Conservation (phyloP, 768 basidiomycete species). For the Termitomyces bulborhizus region DNA sequence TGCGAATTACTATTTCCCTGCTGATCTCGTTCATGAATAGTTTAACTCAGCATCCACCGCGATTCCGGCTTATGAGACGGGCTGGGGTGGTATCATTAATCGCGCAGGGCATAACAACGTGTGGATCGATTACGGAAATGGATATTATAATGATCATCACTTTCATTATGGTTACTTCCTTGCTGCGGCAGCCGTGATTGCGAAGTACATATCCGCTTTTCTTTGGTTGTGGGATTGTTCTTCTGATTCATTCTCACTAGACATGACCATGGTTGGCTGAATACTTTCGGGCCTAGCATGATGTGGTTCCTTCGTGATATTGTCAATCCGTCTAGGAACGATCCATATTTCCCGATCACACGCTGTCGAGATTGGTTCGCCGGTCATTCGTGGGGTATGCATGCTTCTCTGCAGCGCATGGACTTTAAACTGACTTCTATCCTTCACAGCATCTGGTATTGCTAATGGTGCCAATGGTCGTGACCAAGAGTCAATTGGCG, state of each 20-base stretch:
- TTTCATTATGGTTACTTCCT: slow-evolving; percentile 31
- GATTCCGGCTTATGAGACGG: slow-evolving; percentile 26
- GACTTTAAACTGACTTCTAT: neutral
- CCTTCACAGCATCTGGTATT: slow-evolving; percentile 24
- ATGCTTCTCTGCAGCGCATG: neutral
- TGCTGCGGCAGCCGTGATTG: slow-evolving; percentile 23
- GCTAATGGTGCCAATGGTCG: slow-evolving; percentile 26
- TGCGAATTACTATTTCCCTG: neutral
- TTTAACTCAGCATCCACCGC: slow-evolving; percentile 16
- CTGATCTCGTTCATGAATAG: slow-evolving; percentile 2
- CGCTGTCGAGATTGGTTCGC: slow-evolving; percentile 30
- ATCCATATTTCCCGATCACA: slow-evolving; percentile 25
- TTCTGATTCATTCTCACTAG: slow-evolving; percentile 5
- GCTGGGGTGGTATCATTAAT: slow-evolving; percentile 29
- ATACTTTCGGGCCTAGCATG: slow-evolving; percentile 18
- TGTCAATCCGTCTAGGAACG: slow-evolving; percentile 24
- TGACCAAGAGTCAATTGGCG: slow-evolving; percentile 27
- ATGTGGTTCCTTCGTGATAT: slow-evolving; percentile 26
- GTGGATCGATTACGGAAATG: slow-evolving; percentile 28
- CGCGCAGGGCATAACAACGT: slow-evolving; percentile 21
- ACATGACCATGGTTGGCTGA: slow-evolving; percentile 21
- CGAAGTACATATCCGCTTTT: slow-evolving; percentile 16
- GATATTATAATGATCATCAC: slow-evolving; percentile 30
- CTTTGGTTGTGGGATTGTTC: neutral
- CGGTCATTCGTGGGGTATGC: slow-evolving; percentile 29